Evolutionary conservation across 164 flowering plant genomes (phyloP).

Genomic region (Cinnamomum chago): DNA sequence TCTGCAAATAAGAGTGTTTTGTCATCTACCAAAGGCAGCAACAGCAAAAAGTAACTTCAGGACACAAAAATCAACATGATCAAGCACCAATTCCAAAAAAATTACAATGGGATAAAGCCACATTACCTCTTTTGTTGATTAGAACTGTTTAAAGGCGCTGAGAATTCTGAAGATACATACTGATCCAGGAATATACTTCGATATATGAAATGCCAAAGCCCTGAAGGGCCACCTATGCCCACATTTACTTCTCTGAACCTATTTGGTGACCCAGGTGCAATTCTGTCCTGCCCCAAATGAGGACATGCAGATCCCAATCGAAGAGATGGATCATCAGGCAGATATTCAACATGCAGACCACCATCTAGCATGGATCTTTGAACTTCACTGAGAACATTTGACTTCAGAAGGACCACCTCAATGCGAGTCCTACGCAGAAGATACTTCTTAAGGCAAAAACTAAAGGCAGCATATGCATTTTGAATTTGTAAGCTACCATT

Average conservation of each 20-base stretch:
- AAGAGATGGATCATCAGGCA: conserved; percentile 62
- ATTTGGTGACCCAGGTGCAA: conserved; percentile 40
- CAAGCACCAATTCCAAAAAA: background rate
- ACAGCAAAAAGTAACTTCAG: conserved; percentile 1
- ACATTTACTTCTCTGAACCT: conserved; percentile 30
- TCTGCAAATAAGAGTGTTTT: conserved; percentile 38
- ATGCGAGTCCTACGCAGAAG: conserved; percentile 58
- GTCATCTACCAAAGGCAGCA: conserved; percentile 5
- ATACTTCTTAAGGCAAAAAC: background rate
- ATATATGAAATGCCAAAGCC: conserved; percentile 97
- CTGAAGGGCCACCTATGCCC: conserved; percentile 87
- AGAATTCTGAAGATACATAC: conserved; percentile 94
- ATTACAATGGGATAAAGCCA: conserved; percentile 6
- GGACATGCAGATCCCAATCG: conserved; percentile 48
- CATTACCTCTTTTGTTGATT: conserved; percentile 77
- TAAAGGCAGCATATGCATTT: background rate
- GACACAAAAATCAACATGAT: background rate
- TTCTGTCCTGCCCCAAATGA: conserved; percentile 56
- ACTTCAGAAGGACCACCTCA: conserved; percentile 80
- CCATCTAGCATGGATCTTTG: conserved; percentile 88
- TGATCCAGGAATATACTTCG: conserved; percentile 90
- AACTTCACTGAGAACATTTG: conserved; percentile 88
- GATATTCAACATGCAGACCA: conserved; percentile 89
- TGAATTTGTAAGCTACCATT: background rate
- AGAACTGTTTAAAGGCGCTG: conserved; percentile 62